phyloP scores from a whole-genome alignment of 2,329 filamentous ascomycete genomes.

The Aureobasidium sp. region DNA sequence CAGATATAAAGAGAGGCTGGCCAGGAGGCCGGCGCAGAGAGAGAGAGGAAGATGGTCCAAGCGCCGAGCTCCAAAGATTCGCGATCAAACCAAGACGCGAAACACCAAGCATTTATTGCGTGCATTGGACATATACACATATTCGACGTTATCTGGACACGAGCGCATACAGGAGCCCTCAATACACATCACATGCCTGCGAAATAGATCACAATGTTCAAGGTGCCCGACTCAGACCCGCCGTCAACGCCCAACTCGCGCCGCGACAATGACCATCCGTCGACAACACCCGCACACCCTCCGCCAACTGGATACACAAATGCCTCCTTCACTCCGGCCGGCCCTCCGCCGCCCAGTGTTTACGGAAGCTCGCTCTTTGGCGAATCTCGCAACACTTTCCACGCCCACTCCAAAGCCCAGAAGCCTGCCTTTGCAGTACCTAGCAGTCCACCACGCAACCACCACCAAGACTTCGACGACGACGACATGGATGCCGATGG shows the following conservation, averaged over 20 bases:
- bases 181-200: neutral
- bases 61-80: constrained; percentile 8
- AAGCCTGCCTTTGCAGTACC: constrained; percentile 30
- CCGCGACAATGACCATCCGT: constrained; percentile 21
- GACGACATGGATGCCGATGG: constrained; percentile 29
- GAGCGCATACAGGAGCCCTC: neutral
- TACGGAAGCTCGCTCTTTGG: constrained; percentile 29
- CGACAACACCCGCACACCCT: constrained; percentile 32
- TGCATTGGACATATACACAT: neutral
- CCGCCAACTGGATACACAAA: constrained; percentile 29
- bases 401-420: neutral
- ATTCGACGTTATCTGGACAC: neutral
- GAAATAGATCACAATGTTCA: constrained; percentile 16
- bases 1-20: neutral
- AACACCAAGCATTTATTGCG: neutral
- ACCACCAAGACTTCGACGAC: constrained; percentile 20
- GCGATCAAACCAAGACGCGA: constrained; percentile 7
- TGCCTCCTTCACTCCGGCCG: constrained; percentile 30
- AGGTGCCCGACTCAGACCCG: constrained; percentile 15
- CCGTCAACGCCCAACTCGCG: constrained; percentile 18
- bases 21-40: neutral
- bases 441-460: constrained; percentile 29
- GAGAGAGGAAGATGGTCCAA: neutral
- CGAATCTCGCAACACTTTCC: constrained; percentile 24
- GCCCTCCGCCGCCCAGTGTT: constrained; percentile 30